Percentiles rank a stretch among this genome's conserved stretches.
These are phyloP conservation scores for Corylus americana DNA, from an alignment of 306 rosid species.

Conservation along the genomic window DNA sequence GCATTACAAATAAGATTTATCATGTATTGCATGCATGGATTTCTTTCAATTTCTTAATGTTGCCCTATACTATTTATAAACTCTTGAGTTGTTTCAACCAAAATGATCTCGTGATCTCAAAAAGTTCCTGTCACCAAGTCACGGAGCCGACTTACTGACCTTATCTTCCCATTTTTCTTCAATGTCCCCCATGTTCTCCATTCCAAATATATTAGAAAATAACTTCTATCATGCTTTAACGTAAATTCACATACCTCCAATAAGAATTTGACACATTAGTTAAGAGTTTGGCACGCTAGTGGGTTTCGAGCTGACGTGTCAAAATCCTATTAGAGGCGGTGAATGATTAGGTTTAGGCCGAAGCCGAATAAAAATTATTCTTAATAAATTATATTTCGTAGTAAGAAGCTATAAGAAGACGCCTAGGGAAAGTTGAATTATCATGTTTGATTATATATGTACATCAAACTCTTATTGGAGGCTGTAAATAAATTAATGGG, in stretches of 20 bases:
- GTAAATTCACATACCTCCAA: too few relatives aligned
- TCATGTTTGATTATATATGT: background rate
- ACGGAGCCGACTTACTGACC: conserved; percentile 32
- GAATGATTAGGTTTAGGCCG: too few relatives aligned
- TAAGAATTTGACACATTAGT: too few relatives aligned
- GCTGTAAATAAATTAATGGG: too few relatives aligned
- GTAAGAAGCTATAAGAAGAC: background rate
- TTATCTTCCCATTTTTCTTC: conserved; percentile 30
- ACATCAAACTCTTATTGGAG: too few relatives aligned
- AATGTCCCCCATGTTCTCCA: conserved; percentile 50
- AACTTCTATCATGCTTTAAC: too few relatives aligned
- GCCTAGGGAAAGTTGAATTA: background rate
- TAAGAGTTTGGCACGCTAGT: too few relatives aligned
- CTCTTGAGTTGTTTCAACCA: background rate
- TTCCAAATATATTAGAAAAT: background rate
- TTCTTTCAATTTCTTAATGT: background rate
- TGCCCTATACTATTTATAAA: background rate
- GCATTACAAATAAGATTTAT: conserved; percentile 1
- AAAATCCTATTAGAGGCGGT: too few relatives aligned
- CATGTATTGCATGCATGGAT: background rate
- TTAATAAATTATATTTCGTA: conserved; percentile 3
- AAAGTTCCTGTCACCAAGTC: conserved; percentile 32
- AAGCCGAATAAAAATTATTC: too few relatives aligned
- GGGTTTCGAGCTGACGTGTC: too few relatives aligned
- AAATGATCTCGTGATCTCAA: conserved; percentile 27